phyloP scores from a whole-genome alignment of 495 filamentous ascomycete species.

The Pseudomonodictys pantanalensis region DNA sequence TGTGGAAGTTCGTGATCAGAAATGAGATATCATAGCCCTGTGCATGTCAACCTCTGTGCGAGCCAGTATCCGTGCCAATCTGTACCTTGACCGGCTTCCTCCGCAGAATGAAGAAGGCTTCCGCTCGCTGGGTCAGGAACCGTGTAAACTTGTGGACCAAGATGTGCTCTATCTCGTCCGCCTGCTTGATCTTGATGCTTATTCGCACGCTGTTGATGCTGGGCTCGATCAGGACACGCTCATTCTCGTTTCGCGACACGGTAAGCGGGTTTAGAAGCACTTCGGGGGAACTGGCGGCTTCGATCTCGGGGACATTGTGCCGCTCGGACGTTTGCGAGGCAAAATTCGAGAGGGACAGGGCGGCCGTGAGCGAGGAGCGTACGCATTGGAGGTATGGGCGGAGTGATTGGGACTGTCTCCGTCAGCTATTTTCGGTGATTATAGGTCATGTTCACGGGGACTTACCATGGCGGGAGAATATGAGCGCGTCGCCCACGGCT shows the following conservation, averaged over 20 bases:
- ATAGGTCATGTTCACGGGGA: background rate
- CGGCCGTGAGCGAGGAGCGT: conserved; percentile 87
- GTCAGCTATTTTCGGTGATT: conserved; percentile 27
- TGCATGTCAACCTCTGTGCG: conserved; percentile 10
- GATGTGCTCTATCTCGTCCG: conserved; percentile 97
- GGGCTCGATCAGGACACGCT: conserved; percentile 89
- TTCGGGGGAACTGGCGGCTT: conserved; percentile 87
- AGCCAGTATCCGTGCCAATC: background rate
- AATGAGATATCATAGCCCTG: conserved; percentile 99
- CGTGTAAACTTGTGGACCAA: conserved; percentile 96
- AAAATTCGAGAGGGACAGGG: conserved; percentile 94
- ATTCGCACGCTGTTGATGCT: conserved; percentile 93
- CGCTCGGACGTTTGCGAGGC: conserved; percentile 93
- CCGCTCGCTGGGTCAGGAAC: conserved; percentile 91
- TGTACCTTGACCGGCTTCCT: conserved; percentile 90
- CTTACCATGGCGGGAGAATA: conserved; percentile 27
- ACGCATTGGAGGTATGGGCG: conserved; percentile 97
- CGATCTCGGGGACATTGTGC: conserved; percentile 97
- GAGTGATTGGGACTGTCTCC: conserved; percentile 84
- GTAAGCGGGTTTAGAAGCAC: conserved; percentile 88
- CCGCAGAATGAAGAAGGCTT: conserved; percentile 94
- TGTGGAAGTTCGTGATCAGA: conserved; percentile 96
- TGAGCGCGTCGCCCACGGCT: too few relatives aligned
- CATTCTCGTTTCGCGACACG: conserved; percentile 90
- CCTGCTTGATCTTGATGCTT: conserved; percentile 97